Evolutionary conservation across 495 filamentous ascomycete species (phyloP).

Genomic region (Tuber indicum): DNA sequence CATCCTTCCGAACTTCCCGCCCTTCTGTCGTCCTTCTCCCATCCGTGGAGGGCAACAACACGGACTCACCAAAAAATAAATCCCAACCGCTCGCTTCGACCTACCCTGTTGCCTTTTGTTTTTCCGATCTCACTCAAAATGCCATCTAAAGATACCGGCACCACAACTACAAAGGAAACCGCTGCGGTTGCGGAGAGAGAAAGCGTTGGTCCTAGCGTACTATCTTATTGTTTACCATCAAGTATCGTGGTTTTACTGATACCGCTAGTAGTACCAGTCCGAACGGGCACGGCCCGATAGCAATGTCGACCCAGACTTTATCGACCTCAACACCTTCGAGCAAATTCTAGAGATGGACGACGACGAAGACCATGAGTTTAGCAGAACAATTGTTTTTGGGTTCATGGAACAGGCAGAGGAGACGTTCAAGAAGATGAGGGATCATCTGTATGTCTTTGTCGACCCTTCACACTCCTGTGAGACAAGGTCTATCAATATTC

Average conservation of each 20-base stretch:
- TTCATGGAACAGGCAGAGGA: slow-evolving; percentile 88
- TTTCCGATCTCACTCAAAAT: slow-evolving; percentile 29
- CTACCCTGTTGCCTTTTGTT: slow-evolving; percentile 27
- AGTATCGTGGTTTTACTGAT: not conserved
- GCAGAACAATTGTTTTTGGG: slow-evolving; percentile 74
- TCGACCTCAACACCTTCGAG: slow-evolving; percentile 75
- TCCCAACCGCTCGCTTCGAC: slow-evolving; percentile 26
- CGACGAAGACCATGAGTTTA: slow-evolving; percentile 70
- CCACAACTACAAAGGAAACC: slow-evolving; percentile 8
- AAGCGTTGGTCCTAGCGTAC: slow-evolving; percentile 6
- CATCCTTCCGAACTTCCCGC: slow-evolving; percentile 32
- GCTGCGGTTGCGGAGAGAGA: slow-evolving; percentile 1
- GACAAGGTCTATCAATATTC: slow-evolving; percentile 10
- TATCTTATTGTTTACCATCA: not conserved
- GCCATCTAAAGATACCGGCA: slow-evolving; percentile 16
- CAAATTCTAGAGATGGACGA: slow-evolving; percentile 94
- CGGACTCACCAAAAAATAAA: slow-evolving; percentile 17
- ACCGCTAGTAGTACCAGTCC: not conserved
- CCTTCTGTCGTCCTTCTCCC: slow-evolving; percentile 27
- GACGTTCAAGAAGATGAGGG: slow-evolving; percentile 83
- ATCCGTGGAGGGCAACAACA: slow-evolving; percentile 15
- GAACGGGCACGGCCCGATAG: not conserved
- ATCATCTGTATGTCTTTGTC: slow-evolving; percentile 61
- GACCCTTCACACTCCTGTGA: slow-evolving; percentile 6
- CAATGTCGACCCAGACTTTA: slow-evolving; percentile 51